Base-by-base conservation (phyloP, 495 filamentous ascomycete genomes). In the Staphylotrichum tortipilum region DNA sequence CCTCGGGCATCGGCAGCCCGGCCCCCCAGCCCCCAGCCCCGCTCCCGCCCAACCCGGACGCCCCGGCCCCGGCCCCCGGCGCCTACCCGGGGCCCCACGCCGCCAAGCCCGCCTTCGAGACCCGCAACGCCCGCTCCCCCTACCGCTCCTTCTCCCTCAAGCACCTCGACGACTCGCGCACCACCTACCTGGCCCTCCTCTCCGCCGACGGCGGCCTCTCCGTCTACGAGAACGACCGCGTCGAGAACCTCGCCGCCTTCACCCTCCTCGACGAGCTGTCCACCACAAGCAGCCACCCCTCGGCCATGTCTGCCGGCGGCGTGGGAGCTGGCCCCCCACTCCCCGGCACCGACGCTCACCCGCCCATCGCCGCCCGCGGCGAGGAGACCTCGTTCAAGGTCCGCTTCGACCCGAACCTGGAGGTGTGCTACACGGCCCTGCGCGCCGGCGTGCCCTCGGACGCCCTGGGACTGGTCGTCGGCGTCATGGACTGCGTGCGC, bases 321-420 rank as follows among this genome's bases (percentile, higher is more conserved):
- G n/a, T n/a, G n/a, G n/a, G n/a, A n/a, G n/a, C n/a, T n/a, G n/a
- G n/a, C n/a, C n/a, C n/a, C n/a, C n/a, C n/a, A n/a, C n/a, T n/a
- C n/a, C 76, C 84, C 61, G 3, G 14, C 31, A 34, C 7, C 31
- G 4, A 12, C 7, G 10, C 7, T 31, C 22, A 45, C 3, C 30
- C 33, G 30, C 80, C 80, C 17, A 3, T 35, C 2, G 24, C 41
- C 5, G 66, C 72, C 29, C 76, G 85, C 44, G 86, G 85, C 35
- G 88, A 89, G 47, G 94, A 99, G 64, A 85, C 85, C 14, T 80
- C 80, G 44, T 97, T 96, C 69, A 79, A 77, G 47, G 80, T 96
- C 9, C 79, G 79, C 41, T 96, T 94, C 56, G 86, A 95, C 61
- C 86, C 88, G 11, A 87, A 91, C 64, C 79, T 80, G 17, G 77